Evolutionary conservation across 805 yeast species (phyloP), one percentile per base, ranked within the genome.

Genomic region (Cyberlindnera americana): DNA sequence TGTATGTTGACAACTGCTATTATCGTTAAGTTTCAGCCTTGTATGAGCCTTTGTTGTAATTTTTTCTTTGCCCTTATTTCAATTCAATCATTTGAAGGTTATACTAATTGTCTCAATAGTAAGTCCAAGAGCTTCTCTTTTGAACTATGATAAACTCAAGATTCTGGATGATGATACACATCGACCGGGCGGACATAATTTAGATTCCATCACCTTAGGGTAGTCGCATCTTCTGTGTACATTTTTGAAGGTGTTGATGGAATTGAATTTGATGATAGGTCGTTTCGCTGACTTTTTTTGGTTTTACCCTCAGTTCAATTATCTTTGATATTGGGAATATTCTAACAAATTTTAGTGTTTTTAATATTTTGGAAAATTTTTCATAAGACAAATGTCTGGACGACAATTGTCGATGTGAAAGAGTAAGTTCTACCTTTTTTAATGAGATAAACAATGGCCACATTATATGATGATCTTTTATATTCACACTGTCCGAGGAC

Each of bases 401-500:
- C n/a, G n/a, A n/a, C n/a, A n/a, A n/a, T n/a, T n/a, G n/a, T n/a
- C n/a, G n/a, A n/a, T n/a, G n/a, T n/a, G n/a, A n/a, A n/a, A n/a
- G n/a, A n/a, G n/a, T n/a, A n/a, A n/a, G n/a, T n/a, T n/a, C n/a
- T n/a, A n/a, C n/a, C n/a, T n/a, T n/a, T n/a, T n/a, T n/a, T n/a
- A n/a, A n/a, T n/a, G n/a, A n/a, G n/a, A n/a, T n/a, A n/a, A n/a
- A n/a, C n/a, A n/a, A 21, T 21, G 10, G 10, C 23, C 6, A 21
- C 6, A 21, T 40, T 37, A 48, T 40, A 49, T 57, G 62, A 65
- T 67, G 70, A 67, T 47, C 41, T 59, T 10, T 16, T 13, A 39
- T 73, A 75, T 75, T 75, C 81, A 75, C 77, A 73, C 77, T 72
- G 75, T 72, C 70, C 61, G 73, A 72, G 70, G 59, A 42, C 35